Conservation (phyloP, 1,139 yeast species). For the Sugiyamaella xylanicola region DNA sequence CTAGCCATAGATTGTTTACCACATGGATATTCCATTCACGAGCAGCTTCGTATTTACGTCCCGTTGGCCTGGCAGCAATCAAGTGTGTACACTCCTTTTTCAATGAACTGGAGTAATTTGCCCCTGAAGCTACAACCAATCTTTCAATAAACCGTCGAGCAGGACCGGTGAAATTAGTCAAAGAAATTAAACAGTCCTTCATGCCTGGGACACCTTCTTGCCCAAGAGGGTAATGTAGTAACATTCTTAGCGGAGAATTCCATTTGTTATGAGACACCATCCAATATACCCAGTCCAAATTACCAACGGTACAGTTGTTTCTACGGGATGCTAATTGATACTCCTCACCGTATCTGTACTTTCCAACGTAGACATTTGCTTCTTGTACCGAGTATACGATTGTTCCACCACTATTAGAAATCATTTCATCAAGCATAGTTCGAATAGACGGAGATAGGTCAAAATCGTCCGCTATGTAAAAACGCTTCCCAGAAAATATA, state of each 20-base stretch:
- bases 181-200: conserved; percentile 56
- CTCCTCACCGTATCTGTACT: conserved; percentile 59
- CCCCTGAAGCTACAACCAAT: conserved; percentile 73
- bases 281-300: conserved; percentile 72
- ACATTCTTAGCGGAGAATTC: conserved; percentile 56
- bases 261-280: conserved; percentile 60
- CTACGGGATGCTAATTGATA: conserved; percentile 47
- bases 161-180: conserved; percentile 84
- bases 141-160: conserved; percentile 70
- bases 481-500: conserved; percentile 38
- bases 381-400: conserved; percentile 41
- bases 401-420: conserved; percentile 47
- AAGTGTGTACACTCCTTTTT: conserved; percentile 68
- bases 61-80: conserved; percentile 66
- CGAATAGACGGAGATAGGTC: conserved; percentile 40
- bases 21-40: conserved; percentile 59
- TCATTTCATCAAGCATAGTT: conserved; percentile 41
- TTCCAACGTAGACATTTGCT: conserved; percentile 67
- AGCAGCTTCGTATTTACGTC: conserved; percentile 78
- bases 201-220: conserved; percentile 54
- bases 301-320: conserved; percentile 54
- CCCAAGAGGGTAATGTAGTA: conserved; percentile 77
- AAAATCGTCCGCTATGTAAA: conserved; percentile 43
- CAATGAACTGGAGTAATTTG: conserved; percentile 69
- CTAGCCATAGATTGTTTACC: conserved; percentile 89